Base-by-base conservation (phyloP, 805 yeast species). In the Schwanniomyces yamadae region DNA sequence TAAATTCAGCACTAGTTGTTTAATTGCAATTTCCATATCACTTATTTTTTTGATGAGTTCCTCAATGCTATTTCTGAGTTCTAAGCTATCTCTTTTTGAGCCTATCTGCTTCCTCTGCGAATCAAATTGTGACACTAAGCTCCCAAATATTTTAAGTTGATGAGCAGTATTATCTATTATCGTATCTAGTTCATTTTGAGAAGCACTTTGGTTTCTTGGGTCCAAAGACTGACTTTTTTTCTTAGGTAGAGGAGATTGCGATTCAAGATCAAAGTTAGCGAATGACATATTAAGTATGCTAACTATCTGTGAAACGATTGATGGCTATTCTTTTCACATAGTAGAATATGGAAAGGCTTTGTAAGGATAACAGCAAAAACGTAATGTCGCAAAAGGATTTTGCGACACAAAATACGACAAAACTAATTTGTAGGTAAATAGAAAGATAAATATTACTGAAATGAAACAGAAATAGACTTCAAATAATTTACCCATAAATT, bases 241-340 rank as follows among this genome's bases (percentile, higher is more conserved):
- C 13, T 41, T 36, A 29, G 42, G 28, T 16, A 34, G n/a, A 4
- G 51, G 43, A 25, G 47, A 61, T 43, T 75, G 79, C 1, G 80
- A 74, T 49, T 75, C 80, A 9, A 67, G 34, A 48, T 75, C 79
- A 41, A 59, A 62, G 37, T 73, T 71, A 26, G 80, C 80, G 61
- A 75, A 75, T 10, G 81, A 75, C 81, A 75, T 75, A 20, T 13
- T 27, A 24, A 13, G 8, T n/a, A n/a, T n/a, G n/a, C n/a, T n/a
- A n/a, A n/a, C n/a, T n/a, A n/a, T n/a, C n/a, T n/a, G n/a, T n/a
- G n/a, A n/a, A n/a, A n/a, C n/a, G n/a, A n/a, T n/a, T n/a, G n/a
- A n/a, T n/a, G n/a, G n/a, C n/a, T n/a, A n/a, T n/a, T n/a, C n/a
- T n/a, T n/a, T n/a, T n/a, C n/a, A n/a, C n/a, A n/a, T n/a, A n/a